These are phyloP conservation scores for Nicotiana undulata DNA, from an alignment of 257 asterid species.

Conservation along the genomic window DNA sequence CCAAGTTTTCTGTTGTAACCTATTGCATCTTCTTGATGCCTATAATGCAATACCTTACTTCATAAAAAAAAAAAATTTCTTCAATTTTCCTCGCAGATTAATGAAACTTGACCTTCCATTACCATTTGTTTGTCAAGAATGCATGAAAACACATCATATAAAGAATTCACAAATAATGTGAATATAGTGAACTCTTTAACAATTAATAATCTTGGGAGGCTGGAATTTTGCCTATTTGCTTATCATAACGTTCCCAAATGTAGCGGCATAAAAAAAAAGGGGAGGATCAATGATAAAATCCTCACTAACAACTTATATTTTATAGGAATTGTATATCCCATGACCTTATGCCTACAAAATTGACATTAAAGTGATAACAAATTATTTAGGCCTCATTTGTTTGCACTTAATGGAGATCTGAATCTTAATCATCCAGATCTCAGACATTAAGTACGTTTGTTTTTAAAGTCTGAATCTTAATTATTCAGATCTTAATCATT, in stretches of 20 bases:
- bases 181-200: not conserved
- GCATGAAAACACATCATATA: not conserved
- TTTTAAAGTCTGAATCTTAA: no score
- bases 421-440: no score
- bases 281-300: not conserved
- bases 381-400: no score
- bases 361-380: not conserved
- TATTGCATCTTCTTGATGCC: no score
- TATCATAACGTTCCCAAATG: not conserved
- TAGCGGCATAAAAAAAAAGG: not conserved
- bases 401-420: no score
- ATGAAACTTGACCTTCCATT: conserved; percentile 1
- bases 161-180: not conserved
- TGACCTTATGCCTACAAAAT: not conserved
- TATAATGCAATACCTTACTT: no score
- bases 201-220: not conserved
- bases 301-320: not conserved
- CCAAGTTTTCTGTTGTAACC: no score
- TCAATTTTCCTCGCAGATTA: not conserved
- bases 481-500: no score
- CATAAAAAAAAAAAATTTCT: not conserved
- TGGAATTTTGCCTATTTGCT: not conserved
- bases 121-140: not conserved
- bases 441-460: no score
- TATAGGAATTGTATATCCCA: not conserved